Evolutionary conservation across 495 filamentous ascomycete species (phyloP).

Genomic region (Talaromyces borbonicus): DNA sequence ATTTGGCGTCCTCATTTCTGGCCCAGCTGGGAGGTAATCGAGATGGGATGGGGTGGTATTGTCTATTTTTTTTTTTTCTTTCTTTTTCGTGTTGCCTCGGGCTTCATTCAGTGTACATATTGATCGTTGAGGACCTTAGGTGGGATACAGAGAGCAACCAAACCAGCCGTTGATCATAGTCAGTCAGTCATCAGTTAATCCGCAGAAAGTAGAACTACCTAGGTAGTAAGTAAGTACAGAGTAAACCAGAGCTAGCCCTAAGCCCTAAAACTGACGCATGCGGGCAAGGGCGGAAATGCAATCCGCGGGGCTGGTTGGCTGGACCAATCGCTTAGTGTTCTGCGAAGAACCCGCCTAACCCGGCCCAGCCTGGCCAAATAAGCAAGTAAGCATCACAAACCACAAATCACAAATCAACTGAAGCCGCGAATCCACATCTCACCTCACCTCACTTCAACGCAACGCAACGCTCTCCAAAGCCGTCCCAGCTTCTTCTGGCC

Average conservation of each 20-base stretch:
- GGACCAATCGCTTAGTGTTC: slow-evolving; percentile 9
- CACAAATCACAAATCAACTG: slow-evolving; percentile 5
- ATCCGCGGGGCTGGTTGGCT: slow-evolving; percentile 6
- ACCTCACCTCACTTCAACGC: too few species aligned
- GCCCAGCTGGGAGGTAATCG: background rate
- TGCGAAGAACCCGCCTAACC: background rate
- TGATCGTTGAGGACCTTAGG: too few species aligned
- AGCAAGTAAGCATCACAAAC: too few species aligned
- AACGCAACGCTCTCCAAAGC: too few species aligned
- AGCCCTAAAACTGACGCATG: slow-evolving; percentile 5
- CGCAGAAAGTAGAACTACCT: background rate
- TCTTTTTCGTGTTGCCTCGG: background rate
- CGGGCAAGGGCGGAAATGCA: slow-evolving; percentile 6
- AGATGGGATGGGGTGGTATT: background rate
- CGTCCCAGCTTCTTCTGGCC: too few species aligned
- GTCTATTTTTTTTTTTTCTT: background rate
- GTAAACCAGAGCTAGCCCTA: background rate
- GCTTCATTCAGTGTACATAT: too few species aligned
- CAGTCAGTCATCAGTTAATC: too few species aligned
- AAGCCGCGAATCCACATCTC: background rate
- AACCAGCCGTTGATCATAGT: too few species aligned
- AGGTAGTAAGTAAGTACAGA: background rate
- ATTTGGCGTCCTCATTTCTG: background rate
- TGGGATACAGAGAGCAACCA: too few species aligned
- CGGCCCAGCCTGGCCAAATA: background rate